Evolutionary conservation across 2,329 filamentous ascomycete species (phyloP), one percentile per base, ranked within the genome.

Genomic region (Aspergillus fumigatus): DNA sequence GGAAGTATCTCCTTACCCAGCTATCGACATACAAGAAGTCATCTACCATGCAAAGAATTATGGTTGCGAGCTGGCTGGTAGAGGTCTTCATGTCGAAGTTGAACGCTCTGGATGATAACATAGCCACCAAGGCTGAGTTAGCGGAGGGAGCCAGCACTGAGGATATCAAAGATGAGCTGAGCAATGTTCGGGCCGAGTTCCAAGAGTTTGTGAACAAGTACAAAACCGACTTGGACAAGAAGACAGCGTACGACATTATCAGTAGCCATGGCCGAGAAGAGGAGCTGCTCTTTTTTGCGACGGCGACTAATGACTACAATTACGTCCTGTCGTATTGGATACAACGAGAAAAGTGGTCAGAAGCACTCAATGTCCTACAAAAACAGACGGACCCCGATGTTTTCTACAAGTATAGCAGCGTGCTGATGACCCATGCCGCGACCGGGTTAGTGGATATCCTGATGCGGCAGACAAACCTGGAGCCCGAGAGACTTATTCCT

Each of bases 11-110:
- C 4, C 74, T 93, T 23, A 89, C 91, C 0, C 97, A 96, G 74
- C 79, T 99, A 32, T 82, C 84, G 7, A 88, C 84, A 0, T 87
- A 92, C 69, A 96, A 92, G 72, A 96, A 92, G 73, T 84, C 87
- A 1, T 86, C 87, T 1, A 80, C 87, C 29, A 99, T 99, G 92
- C 94, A 99, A 74, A 82, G 93, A 57, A 88, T 90, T 62, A 96
- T 99, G 91, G 87, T 97, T 62, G 90, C 93, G 1, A 92, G 88
- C 63, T 99, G 94, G 94, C 82, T 99, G 47, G 82, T 97, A 9
- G 94, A 99, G 73, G 83, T 97, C 1, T 99, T 93, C 74, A 99
- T 99, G 92, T 90, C 92, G 4, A 97, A 96, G 74, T 82, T 99
- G 45, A 97, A 99, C 70, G 88, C 89, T 3, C 81, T 99, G 3